Conservation (phyloP, 2,329 filamentous ascomycete species). For the Penicillium sp. region DNA sequence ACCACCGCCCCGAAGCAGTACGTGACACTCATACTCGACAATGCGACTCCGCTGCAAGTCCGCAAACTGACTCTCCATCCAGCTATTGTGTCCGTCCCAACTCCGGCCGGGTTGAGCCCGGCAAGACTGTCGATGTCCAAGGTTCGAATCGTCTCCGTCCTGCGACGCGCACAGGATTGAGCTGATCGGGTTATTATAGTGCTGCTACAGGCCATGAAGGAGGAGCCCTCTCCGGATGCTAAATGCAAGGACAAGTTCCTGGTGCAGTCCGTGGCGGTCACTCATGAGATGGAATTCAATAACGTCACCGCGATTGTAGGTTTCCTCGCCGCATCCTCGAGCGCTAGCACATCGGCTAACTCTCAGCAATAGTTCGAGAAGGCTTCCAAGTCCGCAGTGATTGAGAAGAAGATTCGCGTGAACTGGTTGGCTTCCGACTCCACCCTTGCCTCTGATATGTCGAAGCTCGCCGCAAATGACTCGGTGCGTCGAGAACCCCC, state of each 20-base stretch:
- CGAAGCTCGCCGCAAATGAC: slow-evolving; percentile 32
- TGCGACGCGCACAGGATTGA: slow-evolving; percentile 2
- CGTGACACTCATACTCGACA: slow-evolving; percentile 36
- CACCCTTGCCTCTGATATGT: slow-evolving; percentile 25
- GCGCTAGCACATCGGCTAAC: slow-evolving; percentile 11
- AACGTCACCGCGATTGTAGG: slow-evolving; percentile 79
- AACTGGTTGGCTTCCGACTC: slow-evolving; percentile 70
- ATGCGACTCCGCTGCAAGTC: not conserved
- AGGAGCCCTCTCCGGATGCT: slow-evolving; percentile 79
- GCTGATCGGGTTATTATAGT: slow-evolving; percentile 55
- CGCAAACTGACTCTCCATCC: slow-evolving; percentile 24
- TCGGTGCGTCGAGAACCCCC: slow-evolving; percentile 27
- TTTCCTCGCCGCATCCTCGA: slow-evolving; percentile 9
- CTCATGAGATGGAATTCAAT: slow-evolving; percentile 76
- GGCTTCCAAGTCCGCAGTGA: slow-evolving; percentile 71
- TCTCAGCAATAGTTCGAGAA: slow-evolving; percentile 64
- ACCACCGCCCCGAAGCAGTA: slow-evolving; percentile 99
- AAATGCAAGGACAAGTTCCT: slow-evolving; percentile 98
- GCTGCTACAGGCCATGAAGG: slow-evolving; percentile 95
- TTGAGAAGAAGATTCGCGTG: slow-evolving; percentile 95
- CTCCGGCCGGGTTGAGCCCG: slow-evolving; percentile 90
- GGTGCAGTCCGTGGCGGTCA: slow-evolving; percentile 85
- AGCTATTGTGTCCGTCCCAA: slow-evolving; percentile 98
- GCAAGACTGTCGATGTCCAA: slow-evolving; percentile 85
- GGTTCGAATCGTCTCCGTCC: slow-evolving; percentile 53